phyloP scores from a whole-genome alignment of 1,284 basidiomycete species.

The Veloporphyrellus conicus region DNA sequence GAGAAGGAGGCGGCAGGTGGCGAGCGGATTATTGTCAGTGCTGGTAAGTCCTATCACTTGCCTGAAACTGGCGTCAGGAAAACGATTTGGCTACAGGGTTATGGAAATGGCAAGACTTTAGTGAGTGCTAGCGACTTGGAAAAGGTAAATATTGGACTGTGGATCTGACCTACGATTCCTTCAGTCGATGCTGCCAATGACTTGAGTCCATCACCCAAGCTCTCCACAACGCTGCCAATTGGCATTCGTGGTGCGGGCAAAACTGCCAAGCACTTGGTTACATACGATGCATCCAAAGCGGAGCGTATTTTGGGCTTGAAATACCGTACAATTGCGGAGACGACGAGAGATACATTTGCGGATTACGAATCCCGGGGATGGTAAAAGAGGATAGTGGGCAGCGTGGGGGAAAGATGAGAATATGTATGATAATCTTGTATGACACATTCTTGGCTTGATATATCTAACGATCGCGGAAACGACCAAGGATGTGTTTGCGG shows the following conservation, averaged over 20 bases:
- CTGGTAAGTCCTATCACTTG: slow-evolving; percentile 35
- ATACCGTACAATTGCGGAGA: slow-evolving; percentile 43
- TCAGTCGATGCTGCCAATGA: slow-evolving; percentile 31
- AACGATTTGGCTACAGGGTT: slow-evolving; percentile 7
- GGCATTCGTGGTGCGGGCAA: slow-evolving; percentile 35
- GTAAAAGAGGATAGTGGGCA: slow-evolving; percentile 12
- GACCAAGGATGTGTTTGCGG: too few relatives aligned
- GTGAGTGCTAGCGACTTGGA: slow-evolving; percentile 11
- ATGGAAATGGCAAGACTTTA: slow-evolving; percentile 33
- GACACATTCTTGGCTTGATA: too few relatives aligned
- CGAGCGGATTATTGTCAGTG: slow-evolving; percentile 52
- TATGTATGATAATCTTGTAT: too few relatives aligned
- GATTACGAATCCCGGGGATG: slow-evolving; percentile 39
- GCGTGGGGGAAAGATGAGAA: too few relatives aligned
- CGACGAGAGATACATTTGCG: slow-evolving; percentile 38
- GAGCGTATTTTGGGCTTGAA: slow-evolving; percentile 43
- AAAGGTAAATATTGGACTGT: not conserved
- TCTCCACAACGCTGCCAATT: slow-evolving; percentile 18
- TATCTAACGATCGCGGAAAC: too few relatives aligned
- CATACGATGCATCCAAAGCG: slow-evolving; percentile 37
- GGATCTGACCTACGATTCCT: not conserved
- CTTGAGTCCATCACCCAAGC: slow-evolving; percentile 19
- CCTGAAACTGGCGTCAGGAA: too few relatives aligned
- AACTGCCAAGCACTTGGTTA: slow-evolving; percentile 33
- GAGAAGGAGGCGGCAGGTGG: slow-evolving; percentile 53